Evolutionary conservation across 169 alveolate genomes (phyloP).

Genomic region (Eimeria praecox): DNA sequence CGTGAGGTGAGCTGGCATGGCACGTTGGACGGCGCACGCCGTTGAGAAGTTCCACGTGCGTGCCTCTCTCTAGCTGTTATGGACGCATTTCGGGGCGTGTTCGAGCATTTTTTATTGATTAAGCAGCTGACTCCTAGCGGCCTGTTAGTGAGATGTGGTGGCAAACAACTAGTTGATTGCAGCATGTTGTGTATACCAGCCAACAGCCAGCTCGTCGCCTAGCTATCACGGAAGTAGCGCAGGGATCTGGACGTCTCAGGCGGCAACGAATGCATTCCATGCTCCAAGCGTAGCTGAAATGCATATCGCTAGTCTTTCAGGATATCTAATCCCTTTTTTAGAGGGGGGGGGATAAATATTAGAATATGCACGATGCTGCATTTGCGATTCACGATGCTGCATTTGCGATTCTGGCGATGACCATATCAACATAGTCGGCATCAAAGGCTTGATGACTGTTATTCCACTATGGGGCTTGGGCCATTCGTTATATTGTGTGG

Average conservation of each 20-base stretch:
- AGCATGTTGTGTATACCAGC: neutral
- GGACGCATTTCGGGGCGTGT: constrained; percentile 18
- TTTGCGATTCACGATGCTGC: neutral
- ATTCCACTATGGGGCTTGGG: neutral
- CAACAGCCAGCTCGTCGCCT: neutral
- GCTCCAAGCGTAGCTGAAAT: no score
- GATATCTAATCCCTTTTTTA: neutral
- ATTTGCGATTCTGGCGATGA: neutral
- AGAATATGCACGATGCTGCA: neutral
- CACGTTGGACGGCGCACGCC: constrained; percentile 1
- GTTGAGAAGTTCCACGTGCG: neutral
- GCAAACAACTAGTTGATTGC: neutral
- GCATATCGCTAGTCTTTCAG: neutral
- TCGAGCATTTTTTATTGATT: constrained; percentile 37
- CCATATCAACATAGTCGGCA: neutral
- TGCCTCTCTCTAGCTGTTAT: neutral
- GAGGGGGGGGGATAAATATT: neutral
- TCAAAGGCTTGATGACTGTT: neutral
- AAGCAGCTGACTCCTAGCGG: constrained; percentile 32
- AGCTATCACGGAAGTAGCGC: neutral
- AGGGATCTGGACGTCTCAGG: no score
- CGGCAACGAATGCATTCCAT: no score
- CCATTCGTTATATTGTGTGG: neutral
- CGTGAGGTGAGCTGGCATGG: constrained; percentile 32
- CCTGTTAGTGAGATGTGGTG: neutral